Evolutionary conservation across 257 asterid genomes (phyloP), one percentile per base, ranked within the genome.

Genomic region (Ilex asprella): DNA sequence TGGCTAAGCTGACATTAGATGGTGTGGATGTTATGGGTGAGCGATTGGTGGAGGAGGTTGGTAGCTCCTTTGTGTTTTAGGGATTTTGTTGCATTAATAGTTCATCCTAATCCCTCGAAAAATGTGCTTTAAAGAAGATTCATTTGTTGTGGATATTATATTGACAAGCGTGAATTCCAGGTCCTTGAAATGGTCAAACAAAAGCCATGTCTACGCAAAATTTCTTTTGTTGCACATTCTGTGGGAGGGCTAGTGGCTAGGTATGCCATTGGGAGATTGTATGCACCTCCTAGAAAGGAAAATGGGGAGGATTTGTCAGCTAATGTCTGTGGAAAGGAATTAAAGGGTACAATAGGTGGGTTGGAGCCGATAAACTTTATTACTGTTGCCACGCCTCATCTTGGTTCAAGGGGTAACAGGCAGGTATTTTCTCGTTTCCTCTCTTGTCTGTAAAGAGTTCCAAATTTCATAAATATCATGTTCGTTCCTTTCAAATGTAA

Each of bases 221-320:
- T 93, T 65, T 93, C 99, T 47, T 89, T 93, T 66, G 71, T 93
- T 76, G 90, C 97, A 51, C 99, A 93, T 90, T 93, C 99, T 27
- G 99, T 93, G 9, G 99, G 99, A 47, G 97, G 99, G n/a, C 79
- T 93, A 62, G 99, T 93, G 73, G 96, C 99, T 66, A 89, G 96
- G 79, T 93, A 80, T 80, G 79, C 92, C 57, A 87, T 93, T 67
- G 99, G 99, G 67, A 85, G 75, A 75, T 74, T 93, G 66, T 89
- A 79, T 67, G 73, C 72, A 78, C 88, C 87, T 67, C 75, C 85
- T 65, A 64, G 46, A 52, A 57, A 50, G 55, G 88, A 55, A 66
- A 79, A 64, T 71, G 69, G 30, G 15, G 90, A 78, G 57, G 74
- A 75, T 31, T 67, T 73, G 58, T 73, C 83, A 49, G 67, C 70